A percentile compares a stretch with the other conserved stretches of the same genome.
phyloP scores from a whole-genome alignment of 164 flowering plant genomes.

The Magnolia officinalis region DNA sequence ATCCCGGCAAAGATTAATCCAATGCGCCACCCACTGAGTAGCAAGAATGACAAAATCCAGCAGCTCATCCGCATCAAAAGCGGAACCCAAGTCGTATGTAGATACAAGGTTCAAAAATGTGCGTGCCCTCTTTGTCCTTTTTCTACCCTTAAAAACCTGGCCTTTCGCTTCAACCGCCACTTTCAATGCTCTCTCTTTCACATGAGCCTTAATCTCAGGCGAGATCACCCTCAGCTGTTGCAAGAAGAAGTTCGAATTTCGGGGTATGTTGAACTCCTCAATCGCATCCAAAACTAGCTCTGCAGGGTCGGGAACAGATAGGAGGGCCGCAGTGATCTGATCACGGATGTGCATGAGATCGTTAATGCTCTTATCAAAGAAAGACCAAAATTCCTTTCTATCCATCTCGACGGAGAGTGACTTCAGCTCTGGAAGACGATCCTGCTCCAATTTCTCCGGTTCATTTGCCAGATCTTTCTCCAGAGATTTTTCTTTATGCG shows the following conservation, averaged over 20 bases:
- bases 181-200: constrained; percentile 40
- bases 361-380: constrained; percentile 22
- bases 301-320: constrained; percentile 42
- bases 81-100: constrained; percentile 37
- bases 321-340: constrained; percentile 44
- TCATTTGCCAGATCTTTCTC: no score
- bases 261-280: constrained; percentile 36
- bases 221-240: constrained; percentile 32
- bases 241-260: constrained; percentile 40
- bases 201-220: constrained; percentile 17
- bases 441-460: neutral
- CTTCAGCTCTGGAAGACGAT: constrained; percentile 37
- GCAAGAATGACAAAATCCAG: constrained; percentile 29
- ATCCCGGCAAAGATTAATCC: constrained; percentile 35
- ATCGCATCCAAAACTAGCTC: constrained; percentile 53
- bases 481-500: no score
- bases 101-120: constrained; percentile 54
- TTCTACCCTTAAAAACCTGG: constrained; percentile 21
- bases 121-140: constrained; percentile 29
- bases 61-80: constrained; percentile 35
- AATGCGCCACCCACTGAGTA: constrained; percentile 30
- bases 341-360: constrained; percentile 21
- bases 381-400: constrained; percentile 42
- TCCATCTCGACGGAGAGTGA: constrained; percentile 50
- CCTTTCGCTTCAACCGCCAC: constrained; percentile 56